Evolutionary conservation across 345 rosid genomes (phyloP), one percentile per base, ranked within the genome.

Genomic region (Gossypium herbaceum): DNA sequence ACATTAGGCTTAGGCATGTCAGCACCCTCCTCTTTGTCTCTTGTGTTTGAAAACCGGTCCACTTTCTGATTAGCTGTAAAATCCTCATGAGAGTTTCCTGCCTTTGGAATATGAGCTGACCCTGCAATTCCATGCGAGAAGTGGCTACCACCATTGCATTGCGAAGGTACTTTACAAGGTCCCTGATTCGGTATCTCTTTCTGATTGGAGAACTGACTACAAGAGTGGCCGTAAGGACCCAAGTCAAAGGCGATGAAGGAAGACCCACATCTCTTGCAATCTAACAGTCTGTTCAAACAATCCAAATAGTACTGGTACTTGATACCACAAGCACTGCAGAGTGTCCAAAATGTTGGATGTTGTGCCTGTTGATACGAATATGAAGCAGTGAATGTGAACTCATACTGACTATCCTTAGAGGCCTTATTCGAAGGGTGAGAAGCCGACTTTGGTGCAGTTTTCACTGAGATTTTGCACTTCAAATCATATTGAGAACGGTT

Each of bases 401-500:
- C 82, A 39, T 75, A 2, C 20, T 75, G 89, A 73, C 54, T 79
- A 68, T 54, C 81, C 57, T 6, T 52, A 69, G 57, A n/a, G 15
- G 59, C 67, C 60, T 55, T 56, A 41, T 39, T 72, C 43, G 75
- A 56, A 19, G 4, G 64, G 9, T 45, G 52, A 43, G 39, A 22
- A 74, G 71, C 12, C 15, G 71, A 48, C 51, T 47, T 34, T 8
- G 61, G 71, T 63, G 70, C 70, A 39, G 68, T 9, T 75, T 73
- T 79, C 47, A 57, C 44, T 39, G 73, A 47, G 68, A 60, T 64
- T 66, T 87, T 87, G 19, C 62, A 82, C 82, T 79, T 91, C 55
- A 81, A 56, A 81, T 92, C 98, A 72, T 83, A 89, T 47, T 77
- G 73, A 68, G 82, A 74, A n/a, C 98, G 89, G 74, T 79, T 86